These are phyloP conservation scores for Fusarium goolgardi DNA, from an alignment of 2,329 filamentous ascomycete species.

Conservation along the genomic window DNA sequence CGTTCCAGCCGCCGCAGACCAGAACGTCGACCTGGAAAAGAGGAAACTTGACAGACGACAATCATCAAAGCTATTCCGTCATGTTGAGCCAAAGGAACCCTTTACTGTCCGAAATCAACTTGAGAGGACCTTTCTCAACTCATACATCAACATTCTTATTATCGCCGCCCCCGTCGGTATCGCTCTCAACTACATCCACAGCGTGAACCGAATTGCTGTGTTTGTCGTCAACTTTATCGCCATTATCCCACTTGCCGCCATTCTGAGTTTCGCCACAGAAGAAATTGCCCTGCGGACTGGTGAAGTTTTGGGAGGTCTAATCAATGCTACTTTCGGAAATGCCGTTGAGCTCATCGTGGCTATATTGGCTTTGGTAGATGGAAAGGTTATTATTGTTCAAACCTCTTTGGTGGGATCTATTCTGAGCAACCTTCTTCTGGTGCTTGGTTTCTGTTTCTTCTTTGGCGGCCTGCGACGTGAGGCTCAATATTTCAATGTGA, in stretches of 20 bases:
- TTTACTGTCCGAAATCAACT: constrained; percentile 75
- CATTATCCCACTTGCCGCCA: constrained; percentile 87
- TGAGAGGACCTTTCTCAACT: constrained; percentile 79
- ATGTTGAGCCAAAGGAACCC: constrained; percentile 62
- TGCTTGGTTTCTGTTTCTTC: constrained; percentile 94
- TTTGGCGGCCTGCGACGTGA: constrained; percentile 81
- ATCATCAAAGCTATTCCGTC: constrained; percentile 57
- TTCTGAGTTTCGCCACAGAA: constrained; percentile 90
- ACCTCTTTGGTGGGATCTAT: constrained; percentile 93
- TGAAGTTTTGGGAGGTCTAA: constrained; percentile 86
- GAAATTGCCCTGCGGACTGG: constrained; percentile 85
- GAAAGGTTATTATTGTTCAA: constrained; percentile 86
- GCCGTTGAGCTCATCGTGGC: constrained; percentile 91
- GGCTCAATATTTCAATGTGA: constrained; percentile 92
- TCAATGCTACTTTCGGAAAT: constrained; percentile 95
- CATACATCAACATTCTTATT: constrained; percentile 87
- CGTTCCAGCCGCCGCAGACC: constrained; percentile 7
- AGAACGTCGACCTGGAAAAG: constrained; percentile 41
- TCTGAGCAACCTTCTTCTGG: constrained; percentile 87
- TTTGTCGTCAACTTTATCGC: constrained; percentile 95
- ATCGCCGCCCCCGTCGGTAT: constrained; percentile 84
- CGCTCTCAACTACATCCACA: constrained; percentile 71
- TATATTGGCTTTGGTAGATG: constrained; percentile 80
- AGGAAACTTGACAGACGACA: constrained; percentile 55
- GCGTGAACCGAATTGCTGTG: constrained; percentile 69